Base-by-base conservation (phyloP, 2,329 filamentous ascomycete genomes). In the Aspergillus sp. region DNA sequence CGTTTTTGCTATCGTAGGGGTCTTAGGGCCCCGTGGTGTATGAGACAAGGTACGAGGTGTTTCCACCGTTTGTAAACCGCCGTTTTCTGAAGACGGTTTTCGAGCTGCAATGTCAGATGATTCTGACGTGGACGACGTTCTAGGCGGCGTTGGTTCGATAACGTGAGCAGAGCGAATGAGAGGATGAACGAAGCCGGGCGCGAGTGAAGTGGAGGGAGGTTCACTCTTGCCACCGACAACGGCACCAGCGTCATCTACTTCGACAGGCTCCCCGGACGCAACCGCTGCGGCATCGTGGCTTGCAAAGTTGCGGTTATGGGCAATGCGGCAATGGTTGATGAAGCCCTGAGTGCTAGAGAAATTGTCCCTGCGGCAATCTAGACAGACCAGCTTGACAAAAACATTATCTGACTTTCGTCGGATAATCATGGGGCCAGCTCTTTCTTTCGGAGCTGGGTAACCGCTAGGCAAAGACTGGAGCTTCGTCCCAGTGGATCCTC, bases 341-440 rank as follows among this genome's bases (percentile, higher is more conserved):
- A 98, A 98, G n/a, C 95, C 95, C 75, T 98, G 95, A 0, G 93
- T 96, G 77, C 93, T 98, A 56, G 90, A 93, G 70, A 98, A 98
- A 73, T 97, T 91, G 72, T 91, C 90, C 62, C 93, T 85, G 50
- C 91, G 84, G 75, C 95, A 98, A 73, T 95, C 90, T 58, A 90
- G 77, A 79, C 95, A 99, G 62, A 96, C 89, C 49, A 98, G 83
- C 76, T 96, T 96, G 63, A 98, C 93, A 63, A 88, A 87, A 70
- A 90, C 83, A 56, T 90, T 90, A 75, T 98, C 93, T 19, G 82
- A 84, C 54, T 89, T 88, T 67, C 92, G 89, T 76, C 91, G 93
- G 71, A 96, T 82, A 64, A 95, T 82, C 74, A 93, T 91, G 57
- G 92, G 91, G 4, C 90, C 89, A 57, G 86, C 84, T 80, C 91